Percentiles rank a stretch among this genome's conserved stretches.
These are phyloP conservation scores for Lachnellula cervina DNA, from an alignment of 2,329 filamentous ascomycete species.

Conservation along the genomic window DNA sequence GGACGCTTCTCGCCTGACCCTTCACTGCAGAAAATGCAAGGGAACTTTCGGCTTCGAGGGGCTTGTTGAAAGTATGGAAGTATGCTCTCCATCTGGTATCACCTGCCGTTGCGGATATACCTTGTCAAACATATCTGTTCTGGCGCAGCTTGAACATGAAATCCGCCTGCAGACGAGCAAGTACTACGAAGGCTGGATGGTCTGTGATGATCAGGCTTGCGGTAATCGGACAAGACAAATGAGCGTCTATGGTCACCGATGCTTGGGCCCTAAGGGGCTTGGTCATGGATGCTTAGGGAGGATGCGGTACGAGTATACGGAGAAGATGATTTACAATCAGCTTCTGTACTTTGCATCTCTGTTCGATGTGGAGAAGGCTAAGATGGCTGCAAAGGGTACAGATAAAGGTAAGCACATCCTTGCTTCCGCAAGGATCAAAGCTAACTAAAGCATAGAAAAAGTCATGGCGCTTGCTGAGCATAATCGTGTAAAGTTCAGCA, in stretches of 20 bases:
- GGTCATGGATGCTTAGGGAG: constrained; percentile 78
- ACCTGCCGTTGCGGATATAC: constrained; percentile 66
- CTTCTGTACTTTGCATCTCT: constrained; percentile 78
- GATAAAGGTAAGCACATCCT: constrained; percentile 36
- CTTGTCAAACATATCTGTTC: constrained; percentile 66
- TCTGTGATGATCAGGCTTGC: constrained; percentile 86
- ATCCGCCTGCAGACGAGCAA: constrained; percentile 71
- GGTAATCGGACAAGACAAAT: constrained; percentile 85
- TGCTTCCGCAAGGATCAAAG: background rate
- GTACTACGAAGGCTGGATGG: constrained; percentile 91
- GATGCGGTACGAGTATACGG: constrained; percentile 83
- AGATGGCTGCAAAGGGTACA: constrained; percentile 44
- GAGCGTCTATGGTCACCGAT: constrained; percentile 86
- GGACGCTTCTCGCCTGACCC: constrained; percentile 67
- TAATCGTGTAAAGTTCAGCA: constrained; percentile 74
- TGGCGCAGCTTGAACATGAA: constrained; percentile 82
- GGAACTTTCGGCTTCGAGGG: constrained; percentile 70
- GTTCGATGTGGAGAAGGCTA: constrained; percentile 86
- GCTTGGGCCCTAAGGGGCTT: constrained; percentile 79
- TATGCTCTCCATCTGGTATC: constrained; percentile 70
- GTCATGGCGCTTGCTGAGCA: constrained; percentile 70
- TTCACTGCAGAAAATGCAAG: constrained; percentile 81
- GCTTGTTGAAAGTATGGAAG: constrained; percentile 51
- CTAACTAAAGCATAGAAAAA: constrained; percentile 33
- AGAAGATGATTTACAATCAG: constrained; percentile 93